These are phyloP conservation scores for Dalbergia cultrata DNA, from an alignment of 306 rosid species.

Conservation along the genomic window DNA sequence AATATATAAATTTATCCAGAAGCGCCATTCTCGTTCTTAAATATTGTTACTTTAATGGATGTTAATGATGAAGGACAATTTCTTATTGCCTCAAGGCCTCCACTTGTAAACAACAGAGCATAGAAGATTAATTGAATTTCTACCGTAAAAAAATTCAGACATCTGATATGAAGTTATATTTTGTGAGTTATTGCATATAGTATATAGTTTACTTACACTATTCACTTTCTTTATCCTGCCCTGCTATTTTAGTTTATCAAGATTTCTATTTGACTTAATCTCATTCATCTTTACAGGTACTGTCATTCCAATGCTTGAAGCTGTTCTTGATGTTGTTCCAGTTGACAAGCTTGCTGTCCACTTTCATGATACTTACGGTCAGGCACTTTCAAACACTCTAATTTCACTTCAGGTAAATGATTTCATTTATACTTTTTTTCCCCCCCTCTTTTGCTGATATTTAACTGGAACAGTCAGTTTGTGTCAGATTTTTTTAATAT, in stretches of 20 bases:
- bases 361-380: constrained; percentile 98
- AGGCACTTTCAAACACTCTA: constrained; percentile 88
- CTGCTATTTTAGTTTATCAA: constrained; percentile 38
- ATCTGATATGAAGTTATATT: constrained; percentile 15
- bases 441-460: background rate
- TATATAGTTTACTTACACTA: background rate
- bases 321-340: constrained; percentile 76
- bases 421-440: background rate
- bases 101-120: background rate
- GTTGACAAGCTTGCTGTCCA: constrained; percentile 83
- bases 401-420: constrained; percentile 80
- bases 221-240: constrained; percentile 21
- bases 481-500: background rate
- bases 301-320: constrained; percentile 90
- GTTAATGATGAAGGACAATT: constrained; percentile 26
- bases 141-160: constrained; percentile 7
- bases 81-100: constrained; percentile 16
- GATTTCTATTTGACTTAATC: constrained; percentile 30
- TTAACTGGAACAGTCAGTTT: background rate
- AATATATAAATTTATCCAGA: constrained; percentile 27
- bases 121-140: constrained; percentile 17
- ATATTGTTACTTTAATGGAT: constrained; percentile 29
- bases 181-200: constrained; percentile 20
- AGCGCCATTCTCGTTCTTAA: constrained; percentile 16
- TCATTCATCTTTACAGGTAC: constrained; percentile 58